Conservation (phyloP, 2,329 filamentous ascomycete genomes). For the Sporothrix protearum region DNA sequence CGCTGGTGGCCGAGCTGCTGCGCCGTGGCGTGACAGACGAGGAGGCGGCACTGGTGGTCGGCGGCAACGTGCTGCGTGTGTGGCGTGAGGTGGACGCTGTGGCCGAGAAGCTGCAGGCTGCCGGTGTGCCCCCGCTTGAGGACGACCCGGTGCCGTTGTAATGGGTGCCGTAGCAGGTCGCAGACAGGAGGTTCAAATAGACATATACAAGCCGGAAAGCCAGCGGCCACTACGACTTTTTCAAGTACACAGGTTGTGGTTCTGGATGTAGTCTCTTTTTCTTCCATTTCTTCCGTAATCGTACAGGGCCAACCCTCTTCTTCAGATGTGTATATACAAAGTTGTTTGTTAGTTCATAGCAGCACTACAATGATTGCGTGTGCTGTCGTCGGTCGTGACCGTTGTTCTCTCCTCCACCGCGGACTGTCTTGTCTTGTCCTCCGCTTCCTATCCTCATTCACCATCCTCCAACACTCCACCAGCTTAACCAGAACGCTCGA, state of each 20-base stretch:
- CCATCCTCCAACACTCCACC: neutral
- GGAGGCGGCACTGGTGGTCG: constrained; percentile 71
- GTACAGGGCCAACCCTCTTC: neutral
- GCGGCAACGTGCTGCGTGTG: constrained; percentile 77
- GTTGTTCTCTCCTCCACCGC: neutral
- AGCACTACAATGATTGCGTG: neutral
- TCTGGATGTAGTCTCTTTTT: neutral
- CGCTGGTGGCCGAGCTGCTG: constrained; percentile 71
- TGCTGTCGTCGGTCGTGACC: neutral
- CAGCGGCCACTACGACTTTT: neutral
- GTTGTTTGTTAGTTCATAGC: constrained; percentile 8
- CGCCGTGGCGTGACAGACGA: constrained; percentile 67
- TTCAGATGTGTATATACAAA: constrained; percentile 13
- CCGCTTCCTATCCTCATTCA: neutral
- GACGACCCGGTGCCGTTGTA: constrained; percentile 44
- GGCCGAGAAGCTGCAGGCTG: constrained; percentile 60
- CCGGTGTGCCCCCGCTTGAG: constrained; percentile 51
- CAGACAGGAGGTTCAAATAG: neutral
- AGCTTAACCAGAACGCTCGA: constrained; percentile 46
- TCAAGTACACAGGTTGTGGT: neutral
- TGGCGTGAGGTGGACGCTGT: constrained; percentile 77
- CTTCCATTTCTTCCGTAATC: neutral
- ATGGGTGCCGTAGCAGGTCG: neutral
- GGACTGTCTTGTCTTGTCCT: no score
- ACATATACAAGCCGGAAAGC: neutral